Evolutionary conservation across 306 rosid species (phyloP).

Genomic region (apple (Malus domestica)): ASM211411v1 NC_041790.1:234501-235000

Average conservation of each 20-base stretch:
- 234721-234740: neutral
- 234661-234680: neutral
- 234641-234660: neutral
- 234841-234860: too few species aligned
- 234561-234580: constrained; percentile 74
- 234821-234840: too few species aligned
- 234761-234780: neutral
- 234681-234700: neutral
- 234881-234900: too few species aligned
- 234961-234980: constrained; percentile 72
- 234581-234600: constrained; percentile 80
- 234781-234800: neutral
- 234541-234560: constrained; percentile 65
- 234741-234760: neutral
- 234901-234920: too few species aligned
- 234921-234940: too few species aligned
- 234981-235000: constrained; percentile 80
- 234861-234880: too few species aligned
- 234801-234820: neutral
- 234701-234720: neutral
- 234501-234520: neutral
- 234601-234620: constrained; percentile 76
- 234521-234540: neutral
- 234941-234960: neutral
- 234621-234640: constrained; percentile 5